Evolutionary conservation across 2,329 filamentous ascomycete species (phyloP).

Genomic region (Talaromyces rugulosus): DNA sequence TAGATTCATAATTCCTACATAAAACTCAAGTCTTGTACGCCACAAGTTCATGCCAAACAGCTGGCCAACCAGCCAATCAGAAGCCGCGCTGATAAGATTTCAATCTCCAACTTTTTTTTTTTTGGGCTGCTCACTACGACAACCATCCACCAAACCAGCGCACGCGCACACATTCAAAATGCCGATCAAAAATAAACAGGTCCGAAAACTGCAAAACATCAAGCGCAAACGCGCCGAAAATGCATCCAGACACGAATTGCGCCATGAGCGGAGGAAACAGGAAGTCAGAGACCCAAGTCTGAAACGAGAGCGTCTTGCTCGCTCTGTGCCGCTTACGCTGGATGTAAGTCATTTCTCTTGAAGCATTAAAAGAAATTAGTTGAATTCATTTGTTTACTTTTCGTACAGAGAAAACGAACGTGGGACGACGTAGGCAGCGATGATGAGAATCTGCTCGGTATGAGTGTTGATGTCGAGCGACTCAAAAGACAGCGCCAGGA

Average conservation of each 20-base stretch:
- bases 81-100: constrained; percentile 14
- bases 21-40: not conserved
- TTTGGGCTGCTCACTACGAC: not conserved
- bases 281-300: constrained; percentile 79
- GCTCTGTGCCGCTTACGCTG: constrained; percentile 75
- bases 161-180: constrained; percentile 49
- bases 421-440: constrained; percentile 73
- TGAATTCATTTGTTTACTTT: not conserved
- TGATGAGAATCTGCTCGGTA: constrained; percentile 42
- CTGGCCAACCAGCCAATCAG: not conserved
- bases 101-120: constrained; percentile 22
- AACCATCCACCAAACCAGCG: not conserved
- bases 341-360: constrained; percentile 43
- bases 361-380: not conserved
- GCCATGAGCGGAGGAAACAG: constrained; percentile 75
- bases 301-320: constrained; percentile 66
- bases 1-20: not conserved
- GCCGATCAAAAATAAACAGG: constrained; percentile 65
- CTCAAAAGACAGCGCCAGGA: constrained; percentile 46
- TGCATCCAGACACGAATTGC: constrained; percentile 68
- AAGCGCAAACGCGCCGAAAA: constrained; percentile 74
- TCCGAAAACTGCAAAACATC: constrained; percentile 72
- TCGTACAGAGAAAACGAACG: constrained; percentile 66
- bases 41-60: not conserved
- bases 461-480: constrained; percentile 46